Evolutionary conservation across 2,329 filamentous ascomycete genomes (phyloP), one percentile per base, ranked within the genome.

Genomic region (Penicillium griseofulvum): DNA sequence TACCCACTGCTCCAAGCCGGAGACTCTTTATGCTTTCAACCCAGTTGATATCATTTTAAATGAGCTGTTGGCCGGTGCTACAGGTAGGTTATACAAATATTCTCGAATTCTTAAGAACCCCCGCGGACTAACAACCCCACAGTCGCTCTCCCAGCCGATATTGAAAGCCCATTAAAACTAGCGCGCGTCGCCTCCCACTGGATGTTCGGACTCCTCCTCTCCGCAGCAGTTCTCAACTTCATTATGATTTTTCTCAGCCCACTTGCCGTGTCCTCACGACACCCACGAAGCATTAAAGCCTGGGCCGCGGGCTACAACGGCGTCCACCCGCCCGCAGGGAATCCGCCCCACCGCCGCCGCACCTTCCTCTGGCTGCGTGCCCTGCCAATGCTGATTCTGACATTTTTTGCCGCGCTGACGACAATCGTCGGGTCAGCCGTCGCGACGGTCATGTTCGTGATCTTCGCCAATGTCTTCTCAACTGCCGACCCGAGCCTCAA

Each of bases 131-230:
- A 48, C 26, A n/a, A 8, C 17, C 38, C 8, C 17, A 17, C 22
- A 85, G 83, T 97, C 71, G 88, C 88, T 11, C 80, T 96, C 24
- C 92, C 93, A 11, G 80, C 83, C 29, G 77, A 91, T 58, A 84
- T 96, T 65, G 82, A 84, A 69, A 81, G 86, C 58, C 87, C 92
- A 62, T 84, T 97, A 47, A 79, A 81, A 56, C 82, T 96, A 55
- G 87, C 96, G 63, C 82, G 83, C 52, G 80, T 87, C 55, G 88
- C 87, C 44, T 93, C 88, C 9, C 83, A 89, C 68, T 84, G 89
- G 81, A 96, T 97, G 91, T 96, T 95, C 68, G 89, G 83, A 59
- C 87, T 93, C 74, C 96, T 95, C 81, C 76, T 97, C 46, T 80
- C 86, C 8, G 87, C 85, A 47, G 80, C 85, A 41, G 80, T 87